Base-by-base conservation (phyloP, 768 basidiomycete species). In the Suillus subalutaceus region DNA sequence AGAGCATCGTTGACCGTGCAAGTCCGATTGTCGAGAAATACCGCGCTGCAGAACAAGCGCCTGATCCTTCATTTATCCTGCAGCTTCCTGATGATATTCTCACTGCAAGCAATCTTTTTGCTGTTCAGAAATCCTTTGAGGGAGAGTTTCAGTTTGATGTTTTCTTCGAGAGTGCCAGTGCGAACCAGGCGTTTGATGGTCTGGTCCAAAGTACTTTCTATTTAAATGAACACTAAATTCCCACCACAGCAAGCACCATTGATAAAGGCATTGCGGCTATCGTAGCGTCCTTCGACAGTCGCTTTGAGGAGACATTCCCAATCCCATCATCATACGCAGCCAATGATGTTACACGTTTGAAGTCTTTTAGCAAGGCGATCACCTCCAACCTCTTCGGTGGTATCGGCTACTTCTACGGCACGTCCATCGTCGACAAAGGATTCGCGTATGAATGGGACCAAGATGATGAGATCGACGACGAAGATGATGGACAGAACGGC, bases 371-470 rank as follows among this genome's bases (percentile, higher is more conserved):
- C 2, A 91, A 92, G 72, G 90, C 89, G 6, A 87, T 97, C 65
- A 97, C 96, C 0, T 90, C 96, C 1, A 98, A 95, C 74, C 85
- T 98, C 53, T 79, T 98, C 13, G 96, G 94, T 63, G 96, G 96
- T 23, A 88, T 99, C 44, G 96, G 96, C 13, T 98, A 97, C 78
- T 99, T 96, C 78, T 91, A 96, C 72, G 96, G 96, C 16, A 88
- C 85, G 6, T 96, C 94, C 1, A 90, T 98, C 68, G 86, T 97
- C 9, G 91, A 98, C 74, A 83, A 86, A 50, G 86, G 88, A 44
- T 95, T 96, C 74, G 88, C 91, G 18, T 93, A 92, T 72, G 94
- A 96, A 72, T 96, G 95, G 90, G 97, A 99, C 72, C 90, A 94
- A 65, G 86, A 84, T 4, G 86, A 86, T 12, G 82, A 83, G 59